These are phyloP conservation scores for Penicillium goetzii DNA, from an alignment of 495 filamentous ascomycete genomes.

Conservation along the genomic window DNA sequence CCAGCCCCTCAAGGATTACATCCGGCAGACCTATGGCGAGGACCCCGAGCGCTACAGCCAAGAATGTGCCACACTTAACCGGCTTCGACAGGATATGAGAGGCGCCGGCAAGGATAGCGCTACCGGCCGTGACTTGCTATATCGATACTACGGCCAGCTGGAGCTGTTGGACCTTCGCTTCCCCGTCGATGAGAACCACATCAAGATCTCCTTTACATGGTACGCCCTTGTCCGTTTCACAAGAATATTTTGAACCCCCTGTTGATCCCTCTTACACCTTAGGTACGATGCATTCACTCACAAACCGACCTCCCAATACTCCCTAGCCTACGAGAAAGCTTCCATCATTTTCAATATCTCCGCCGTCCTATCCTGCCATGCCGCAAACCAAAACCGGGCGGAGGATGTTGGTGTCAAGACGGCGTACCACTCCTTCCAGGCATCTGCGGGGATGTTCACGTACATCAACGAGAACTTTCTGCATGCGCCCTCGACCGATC, in stretches of 20 bases:
- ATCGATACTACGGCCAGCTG: slow-evolving; percentile 96
- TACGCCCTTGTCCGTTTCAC: slow-evolving; percentile 41
- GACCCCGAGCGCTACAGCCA: slow-evolving; percentile 93
- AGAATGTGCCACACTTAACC: slow-evolving; percentile 94
- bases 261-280: slow-evolving; percentile 6
- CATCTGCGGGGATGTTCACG: slow-evolving; percentile 97
- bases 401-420: slow-evolving; percentile 94
- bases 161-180: slow-evolving; percentile 94
- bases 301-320: slow-evolving; percentile 93
- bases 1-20: slow-evolving; percentile 88
- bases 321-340: slow-evolving; percentile 95
- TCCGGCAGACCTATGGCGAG: slow-evolving; percentile 89
- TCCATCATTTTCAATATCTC: slow-evolving; percentile 99
- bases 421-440: slow-evolving; percentile 97
- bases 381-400: slow-evolving; percentile 86
- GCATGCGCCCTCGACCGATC: slow-evolving; percentile 91
- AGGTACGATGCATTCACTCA: slow-evolving; percentile 99
- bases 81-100: slow-evolving; percentile 98
- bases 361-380: slow-evolving; percentile 94
- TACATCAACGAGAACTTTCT: slow-evolving; percentile 99
- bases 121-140: slow-evolving; percentile 87
- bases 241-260: background rate
- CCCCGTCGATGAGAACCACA: slow-evolving; percentile 96
- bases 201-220: slow-evolving; percentile 99
- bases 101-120: slow-evolving; percentile 97